phyloP scores from a whole-genome alignment of 2,329 filamentous ascomycete genomes.

The Sordariomycetes sp. region DNA sequence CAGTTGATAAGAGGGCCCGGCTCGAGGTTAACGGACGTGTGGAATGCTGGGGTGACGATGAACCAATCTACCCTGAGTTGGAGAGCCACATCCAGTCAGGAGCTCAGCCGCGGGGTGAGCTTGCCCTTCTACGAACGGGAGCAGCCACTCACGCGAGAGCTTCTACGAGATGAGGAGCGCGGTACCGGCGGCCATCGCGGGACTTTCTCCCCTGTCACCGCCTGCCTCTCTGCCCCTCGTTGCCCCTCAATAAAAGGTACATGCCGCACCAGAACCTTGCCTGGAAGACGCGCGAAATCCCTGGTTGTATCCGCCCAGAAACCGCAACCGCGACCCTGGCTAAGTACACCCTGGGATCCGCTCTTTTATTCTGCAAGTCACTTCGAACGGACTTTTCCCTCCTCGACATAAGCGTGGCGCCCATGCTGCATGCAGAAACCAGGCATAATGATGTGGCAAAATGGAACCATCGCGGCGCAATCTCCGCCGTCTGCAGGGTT shows the following conservation, averaged over 20 bases:
- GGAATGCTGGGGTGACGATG: conserved; percentile 1
- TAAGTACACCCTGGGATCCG: not conserved
- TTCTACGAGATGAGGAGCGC: not conserved
- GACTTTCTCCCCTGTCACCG: not conserved
- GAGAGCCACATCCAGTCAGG: not conserved
- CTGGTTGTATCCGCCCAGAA: not conserved
- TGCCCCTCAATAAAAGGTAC: not conserved
- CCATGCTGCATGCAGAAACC: conserved; percentile 3
- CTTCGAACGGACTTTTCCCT: conserved; percentile 5
- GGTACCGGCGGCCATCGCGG: too few species aligned
- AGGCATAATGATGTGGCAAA: conserved; percentile 6
- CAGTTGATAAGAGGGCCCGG: conserved; percentile 50
- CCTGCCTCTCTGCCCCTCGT: not conserved
- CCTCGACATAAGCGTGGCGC: conserved; percentile 5
- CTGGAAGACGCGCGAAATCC: not conserved
- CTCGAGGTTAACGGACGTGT: conserved; percentile 1
- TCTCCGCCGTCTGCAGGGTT: conserved; percentile 4
- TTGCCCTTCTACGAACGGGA: not conserved
- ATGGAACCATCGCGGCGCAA: conserved; percentile 5
- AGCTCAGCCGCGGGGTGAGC: not conserved
- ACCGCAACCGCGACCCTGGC: not conserved
- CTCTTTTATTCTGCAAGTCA: conserved; percentile 4
- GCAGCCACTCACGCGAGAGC: not conserved
- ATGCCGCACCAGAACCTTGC: not conserved
- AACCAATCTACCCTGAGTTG: not conserved